phyloP scores from a whole-genome alignment of 169 alveolate species.

The Haemoproteus tartakovskyi region DNA sequence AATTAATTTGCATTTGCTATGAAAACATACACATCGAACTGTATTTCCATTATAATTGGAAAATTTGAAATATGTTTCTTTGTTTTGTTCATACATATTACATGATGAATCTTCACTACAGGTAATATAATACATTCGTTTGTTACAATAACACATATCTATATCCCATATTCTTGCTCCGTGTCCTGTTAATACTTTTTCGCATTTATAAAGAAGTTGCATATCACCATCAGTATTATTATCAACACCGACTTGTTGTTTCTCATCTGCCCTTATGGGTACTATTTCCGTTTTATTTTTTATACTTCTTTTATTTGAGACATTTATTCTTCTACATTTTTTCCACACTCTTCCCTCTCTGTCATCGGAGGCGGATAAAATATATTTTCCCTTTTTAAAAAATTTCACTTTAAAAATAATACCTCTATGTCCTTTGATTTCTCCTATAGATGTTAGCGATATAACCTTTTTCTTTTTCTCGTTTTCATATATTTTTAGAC shows the following conservation, averaged over 20 bases:
- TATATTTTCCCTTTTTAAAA: slow-evolving; percentile 26
- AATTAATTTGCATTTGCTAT: background rate
- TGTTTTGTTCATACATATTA: slow-evolving; percentile 3
- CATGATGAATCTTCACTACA: slow-evolving; percentile 59
- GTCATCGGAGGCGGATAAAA: slow-evolving; percentile 50
- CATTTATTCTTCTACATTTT: background rate
- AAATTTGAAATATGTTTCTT: slow-evolving; percentile 3
- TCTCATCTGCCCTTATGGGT: background rate
- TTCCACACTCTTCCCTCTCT: slow-evolving; percentile 55
- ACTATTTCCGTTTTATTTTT: background rate
- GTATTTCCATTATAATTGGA: slow-evolving; percentile 9
- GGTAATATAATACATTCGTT: slow-evolving; percentile 16
- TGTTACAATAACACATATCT: slow-evolving; percentile 19
- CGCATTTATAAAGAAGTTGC: slow-evolving; percentile 2
- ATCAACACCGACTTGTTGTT: too few relatives aligned
- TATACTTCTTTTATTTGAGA: background rate
- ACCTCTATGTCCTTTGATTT: slow-evolving; percentile 51
- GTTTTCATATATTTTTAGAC: background rate
- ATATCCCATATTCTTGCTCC: slow-evolving; percentile 60
- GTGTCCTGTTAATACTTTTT: slow-evolving; percentile 27
- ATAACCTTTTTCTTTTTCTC: background rate
- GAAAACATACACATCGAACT: slow-evolving; percentile 38
- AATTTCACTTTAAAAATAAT: slow-evolving; percentile 55
- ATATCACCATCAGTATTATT: too few relatives aligned
- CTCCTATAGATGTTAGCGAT: slow-evolving; percentile 3